A percentile compares a stretch with the other conserved stretches of the same genome.
These are phyloP conservation scores for Diplogelasinospora grovesii DNA, from an alignment of 495 filamentous ascomycete species.

Conservation along the genomic window DNA sequence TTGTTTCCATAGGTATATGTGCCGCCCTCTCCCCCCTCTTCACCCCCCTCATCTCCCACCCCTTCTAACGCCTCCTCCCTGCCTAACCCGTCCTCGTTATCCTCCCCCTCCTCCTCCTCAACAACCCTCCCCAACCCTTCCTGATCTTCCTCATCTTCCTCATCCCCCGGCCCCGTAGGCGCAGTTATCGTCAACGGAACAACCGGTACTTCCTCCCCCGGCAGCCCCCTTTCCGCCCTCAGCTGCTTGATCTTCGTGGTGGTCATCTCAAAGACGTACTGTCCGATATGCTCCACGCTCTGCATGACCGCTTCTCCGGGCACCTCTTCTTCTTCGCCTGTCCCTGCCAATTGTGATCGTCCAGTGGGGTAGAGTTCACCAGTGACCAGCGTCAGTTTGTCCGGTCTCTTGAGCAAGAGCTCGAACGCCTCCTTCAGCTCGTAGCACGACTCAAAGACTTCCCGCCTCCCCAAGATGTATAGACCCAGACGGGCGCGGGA, in stretches of 20 bases:
- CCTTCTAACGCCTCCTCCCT: not conserved
- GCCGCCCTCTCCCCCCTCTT: too few species aligned
- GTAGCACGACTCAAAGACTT: constrained; percentile 82
- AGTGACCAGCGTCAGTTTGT: constrained; percentile 71
- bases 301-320: constrained; percentile 63
- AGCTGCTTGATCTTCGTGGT: constrained; percentile 63
- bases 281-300: constrained; percentile 86
- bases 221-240: constrained; percentile 34
- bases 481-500: constrained; percentile 88
- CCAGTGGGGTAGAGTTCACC: constrained; percentile 79
- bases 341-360: constrained; percentile 51
- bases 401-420: constrained; percentile 59
- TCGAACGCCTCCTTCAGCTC: constrained; percentile 85
- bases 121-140: constrained; percentile 20
- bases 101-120: constrained; percentile 37
- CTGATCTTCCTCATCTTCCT: constrained; percentile 11
- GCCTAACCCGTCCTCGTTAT: constrained; percentile 25
- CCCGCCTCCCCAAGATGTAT: constrained; percentile 86
- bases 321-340: constrained; percentile 38
- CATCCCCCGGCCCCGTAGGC: constrained; percentile 39
- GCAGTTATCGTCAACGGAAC: too few species aligned
- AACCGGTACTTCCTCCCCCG: constrained; percentile 14
- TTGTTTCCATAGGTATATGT: too few species aligned
- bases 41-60: constrained; percentile 9
- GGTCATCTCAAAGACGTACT: constrained; percentile 98